phyloP scores from a whole-genome alignment of 192 early-diverging fungal genomes.

The Allomyces arbusculus region DNA sequence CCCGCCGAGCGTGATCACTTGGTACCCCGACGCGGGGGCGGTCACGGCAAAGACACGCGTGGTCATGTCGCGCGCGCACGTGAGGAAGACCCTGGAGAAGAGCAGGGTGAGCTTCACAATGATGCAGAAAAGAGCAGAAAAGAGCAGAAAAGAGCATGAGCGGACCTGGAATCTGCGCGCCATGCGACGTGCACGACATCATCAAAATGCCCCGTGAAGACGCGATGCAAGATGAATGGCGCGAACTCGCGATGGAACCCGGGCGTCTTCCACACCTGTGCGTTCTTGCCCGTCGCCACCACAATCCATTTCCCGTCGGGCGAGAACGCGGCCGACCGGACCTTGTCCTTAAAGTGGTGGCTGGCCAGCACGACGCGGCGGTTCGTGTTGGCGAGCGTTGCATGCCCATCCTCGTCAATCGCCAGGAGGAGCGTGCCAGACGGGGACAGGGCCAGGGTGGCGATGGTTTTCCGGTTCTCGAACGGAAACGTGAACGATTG shows the following conservation, averaged over 20 bases:
- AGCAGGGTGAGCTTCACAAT: too few relatives aligned
- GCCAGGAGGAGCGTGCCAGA: slow-evolving; percentile 70
- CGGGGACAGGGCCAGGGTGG: slow-evolving; percentile 69
- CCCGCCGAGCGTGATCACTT: slow-evolving; percentile 53
- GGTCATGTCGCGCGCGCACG: slow-evolving; percentile 43
- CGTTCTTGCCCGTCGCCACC: slow-evolving; percentile 58
- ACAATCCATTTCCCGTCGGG: slow-evolving; percentile 78
- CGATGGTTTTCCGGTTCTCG: slow-evolving; percentile 83
- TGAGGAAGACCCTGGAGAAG: background rate
- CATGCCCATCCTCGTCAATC: slow-evolving; percentile 83
- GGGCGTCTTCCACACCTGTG: slow-evolving; percentile 85
- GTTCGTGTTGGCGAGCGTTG: slow-evolving; percentile 66
- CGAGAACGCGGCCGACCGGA: slow-evolving; percentile 71
- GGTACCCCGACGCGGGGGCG: slow-evolving; percentile 39
- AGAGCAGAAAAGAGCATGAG: slow-evolving; percentile 5
- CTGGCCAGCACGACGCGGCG: slow-evolving; percentile 68
- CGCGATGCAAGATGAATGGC: slow-evolving; percentile 68
- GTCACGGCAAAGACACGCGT: slow-evolving; percentile 42
- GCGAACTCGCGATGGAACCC: slow-evolving; percentile 78
- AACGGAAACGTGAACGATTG: slow-evolving; percentile 78
- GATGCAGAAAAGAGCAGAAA: too few relatives aligned
- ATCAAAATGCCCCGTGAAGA: slow-evolving; percentile 64
- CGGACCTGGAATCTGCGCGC: slow-evolving; percentile 69
- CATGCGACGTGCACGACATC: slow-evolving; percentile 65
- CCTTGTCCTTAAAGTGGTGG: slow-evolving; percentile 67